Conservation (phyloP, 345 rosid genomes). For the Citrus mangshanensis region DNA sequence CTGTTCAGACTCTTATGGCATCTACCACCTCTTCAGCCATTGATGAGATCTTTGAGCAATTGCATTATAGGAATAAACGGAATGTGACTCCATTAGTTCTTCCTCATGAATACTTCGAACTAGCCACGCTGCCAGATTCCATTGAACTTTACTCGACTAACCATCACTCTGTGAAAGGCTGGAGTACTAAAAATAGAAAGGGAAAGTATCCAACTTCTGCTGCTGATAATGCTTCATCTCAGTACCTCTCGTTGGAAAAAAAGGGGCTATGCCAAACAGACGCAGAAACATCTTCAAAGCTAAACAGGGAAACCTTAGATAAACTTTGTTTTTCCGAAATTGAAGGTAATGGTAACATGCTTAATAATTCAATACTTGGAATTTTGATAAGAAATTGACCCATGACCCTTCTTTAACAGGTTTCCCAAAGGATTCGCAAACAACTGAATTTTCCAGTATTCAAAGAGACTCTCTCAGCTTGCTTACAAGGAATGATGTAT, state of each 20-base stretch:
- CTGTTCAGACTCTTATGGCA: background rate
- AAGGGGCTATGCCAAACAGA: conserved; percentile 6
- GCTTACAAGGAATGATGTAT: conserved; percentile 7
- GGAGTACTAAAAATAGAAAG: background rate
- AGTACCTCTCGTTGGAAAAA: background rate
- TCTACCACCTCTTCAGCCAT: background rate
- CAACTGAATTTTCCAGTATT: conserved; percentile 1
- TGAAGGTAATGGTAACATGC: conserved; percentile 5
- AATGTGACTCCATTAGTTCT: conserved; percentile 5
- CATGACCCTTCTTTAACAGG: background rate
- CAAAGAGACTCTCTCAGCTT: background rate
- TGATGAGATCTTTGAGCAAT: conserved; percentile 1
- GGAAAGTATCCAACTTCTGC: background rate
- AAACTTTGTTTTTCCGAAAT: background rate
- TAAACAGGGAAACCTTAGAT: background rate
- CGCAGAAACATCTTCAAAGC: conserved; percentile 11
- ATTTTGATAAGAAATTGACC: conserved; percentile 6
- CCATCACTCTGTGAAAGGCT: background rate
- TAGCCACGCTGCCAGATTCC: background rate
- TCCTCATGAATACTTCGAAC: background rate
- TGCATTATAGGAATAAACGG: background rate
- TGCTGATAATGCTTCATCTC: background rate
- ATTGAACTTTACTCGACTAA: conserved; percentile 1
- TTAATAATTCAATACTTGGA: background rate
- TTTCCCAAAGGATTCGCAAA: background rate